A percentile compares a stretch with the other conserved stretches of the same genome.
Conservation (phyloP, 345 rosid species). For the Clarkia xantiana region DNA sequence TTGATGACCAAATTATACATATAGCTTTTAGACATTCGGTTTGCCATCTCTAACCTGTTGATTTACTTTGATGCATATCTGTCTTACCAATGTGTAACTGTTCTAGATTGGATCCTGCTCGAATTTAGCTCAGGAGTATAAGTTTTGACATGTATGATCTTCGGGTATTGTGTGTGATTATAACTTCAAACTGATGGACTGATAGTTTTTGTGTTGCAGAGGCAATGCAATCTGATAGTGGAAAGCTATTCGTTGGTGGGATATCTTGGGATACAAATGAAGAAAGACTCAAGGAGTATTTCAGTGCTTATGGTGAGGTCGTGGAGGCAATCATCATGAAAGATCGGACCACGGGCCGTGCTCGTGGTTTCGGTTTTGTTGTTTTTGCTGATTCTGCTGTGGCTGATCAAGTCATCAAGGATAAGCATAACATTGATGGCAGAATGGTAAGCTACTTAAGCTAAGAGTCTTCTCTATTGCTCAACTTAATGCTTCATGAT, state of each 20-base stretch:
- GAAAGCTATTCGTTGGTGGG: conserved; percentile 92
- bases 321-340: conserved; percentile 95
- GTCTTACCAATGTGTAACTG: not conserved
- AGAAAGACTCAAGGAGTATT: conserved; percentile 82
- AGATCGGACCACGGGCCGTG: conserved; percentile 94
- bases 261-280: conserved; percentile 99
- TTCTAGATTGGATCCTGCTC: not conserved
- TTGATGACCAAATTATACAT: not conserved
- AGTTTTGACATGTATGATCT: not conserved
- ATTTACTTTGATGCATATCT: conserved; percentile 1
- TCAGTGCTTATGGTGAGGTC: conserved; percentile 74
- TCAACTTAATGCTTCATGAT: conserved; percentile 1
- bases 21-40: not conserved
- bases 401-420: conserved; percentile 76
- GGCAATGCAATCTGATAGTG: conserved; percentile 84
- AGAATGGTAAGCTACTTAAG: conserved; percentile 48
- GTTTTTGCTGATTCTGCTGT: conserved; percentile 83
- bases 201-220: conserved; percentile 16
- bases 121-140: not conserved
- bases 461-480: conserved; percentile 2
- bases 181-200: conserved; percentile 8
- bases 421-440: conserved; percentile 87
- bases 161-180: conserved; percentile 1
- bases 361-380: conserved; percentile 97
- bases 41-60: not conserved